Conservation (phyloP, 129 eudicot species). For the Lonicera japonica region DNA sequence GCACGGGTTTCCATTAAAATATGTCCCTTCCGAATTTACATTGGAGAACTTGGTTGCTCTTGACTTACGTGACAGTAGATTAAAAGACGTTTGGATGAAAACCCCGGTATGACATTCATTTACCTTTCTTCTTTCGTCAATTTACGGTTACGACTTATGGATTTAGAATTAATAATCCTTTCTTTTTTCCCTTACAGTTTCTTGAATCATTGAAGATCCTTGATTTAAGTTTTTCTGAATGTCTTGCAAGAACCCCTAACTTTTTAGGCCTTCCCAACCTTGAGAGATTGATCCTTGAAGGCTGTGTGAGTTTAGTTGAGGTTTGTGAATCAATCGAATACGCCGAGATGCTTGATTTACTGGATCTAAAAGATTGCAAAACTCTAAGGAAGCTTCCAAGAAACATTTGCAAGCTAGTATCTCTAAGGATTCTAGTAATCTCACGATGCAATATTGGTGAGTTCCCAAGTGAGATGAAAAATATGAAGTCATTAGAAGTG, state of each 20-base stretch:
- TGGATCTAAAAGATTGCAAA: constrained; percentile 4
- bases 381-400: constrained; percentile 3
- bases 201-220: constrained; percentile 9
- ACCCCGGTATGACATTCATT: background rate
- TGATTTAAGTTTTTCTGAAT: constrained; percentile 3
- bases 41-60: background rate
- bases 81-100: background rate
- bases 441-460: constrained; percentile 3
- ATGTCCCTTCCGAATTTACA: background rate
- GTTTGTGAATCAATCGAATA: constrained; percentile 1
- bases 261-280: constrained; percentile 4
- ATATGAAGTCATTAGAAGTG: background rate
- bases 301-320: background rate
- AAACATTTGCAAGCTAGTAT: background rate
- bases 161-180: no score
- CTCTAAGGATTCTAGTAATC: background rate
- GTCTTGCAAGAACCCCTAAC: background rate
- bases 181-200: background rate
- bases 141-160: no score
- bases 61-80: background rate
- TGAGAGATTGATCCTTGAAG: background rate
- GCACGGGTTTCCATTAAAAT: background rate
- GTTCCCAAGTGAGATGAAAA: background rate
- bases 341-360: background rate
- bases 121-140: no score